Evolutionary conservation across 2,329 filamentous ascomycete species (phyloP).

Genomic region (Stachybotrys chartarum): DNA sequence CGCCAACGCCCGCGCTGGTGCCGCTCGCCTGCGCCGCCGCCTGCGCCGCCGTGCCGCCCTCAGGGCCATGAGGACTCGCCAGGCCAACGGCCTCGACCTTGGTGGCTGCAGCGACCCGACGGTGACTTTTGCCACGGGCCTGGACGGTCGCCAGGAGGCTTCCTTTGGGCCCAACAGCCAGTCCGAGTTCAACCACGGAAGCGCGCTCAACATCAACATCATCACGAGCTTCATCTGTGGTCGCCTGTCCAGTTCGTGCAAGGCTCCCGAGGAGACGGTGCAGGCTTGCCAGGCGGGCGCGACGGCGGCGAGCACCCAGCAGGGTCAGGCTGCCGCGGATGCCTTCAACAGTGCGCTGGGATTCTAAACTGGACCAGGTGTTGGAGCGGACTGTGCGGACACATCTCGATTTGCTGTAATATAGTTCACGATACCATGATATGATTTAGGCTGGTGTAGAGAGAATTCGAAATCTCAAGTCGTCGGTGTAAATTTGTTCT

Average conservation of each 20-base stretch:
- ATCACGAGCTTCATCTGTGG: conserved; percentile 41
- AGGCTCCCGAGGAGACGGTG: conserved; percentile 10
- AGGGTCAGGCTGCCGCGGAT: conserved; percentile 16
- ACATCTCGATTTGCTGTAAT: neutral
- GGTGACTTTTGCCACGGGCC: conserved; percentile 39
- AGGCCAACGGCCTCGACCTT: conserved; percentile 12
- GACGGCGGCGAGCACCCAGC: conserved; percentile 10
- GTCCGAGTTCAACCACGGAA: conserved; percentile 44
- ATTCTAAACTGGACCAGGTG: neutral
- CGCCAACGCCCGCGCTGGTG: conserved; percentile 6
- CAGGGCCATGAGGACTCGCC: neutral
- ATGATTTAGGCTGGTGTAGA: neutral
- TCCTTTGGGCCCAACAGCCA: conserved; percentile 31
- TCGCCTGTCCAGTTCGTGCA: conserved; percentile 25
- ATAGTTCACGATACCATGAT: neutral
- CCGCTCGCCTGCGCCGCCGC: neutral
- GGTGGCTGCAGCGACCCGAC: conserved; percentile 39
- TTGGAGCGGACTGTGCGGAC: neutral
- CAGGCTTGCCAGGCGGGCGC: conserved; percentile 10
- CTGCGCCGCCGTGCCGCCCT: neutral
- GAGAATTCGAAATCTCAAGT: neutral
- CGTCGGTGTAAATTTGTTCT: no score
- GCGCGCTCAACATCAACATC: conserved; percentile 29
- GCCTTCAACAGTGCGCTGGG: conserved; percentile 13
- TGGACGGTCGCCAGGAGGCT: conserved; percentile 38